A percentile compares a stretch with the other conserved stretches of the same genome.
These are phyloP conservation scores for Cerrena zonata DNA, from an alignment of 1,284 basidiomycete genomes.

Conservation along the genomic window DNA sequence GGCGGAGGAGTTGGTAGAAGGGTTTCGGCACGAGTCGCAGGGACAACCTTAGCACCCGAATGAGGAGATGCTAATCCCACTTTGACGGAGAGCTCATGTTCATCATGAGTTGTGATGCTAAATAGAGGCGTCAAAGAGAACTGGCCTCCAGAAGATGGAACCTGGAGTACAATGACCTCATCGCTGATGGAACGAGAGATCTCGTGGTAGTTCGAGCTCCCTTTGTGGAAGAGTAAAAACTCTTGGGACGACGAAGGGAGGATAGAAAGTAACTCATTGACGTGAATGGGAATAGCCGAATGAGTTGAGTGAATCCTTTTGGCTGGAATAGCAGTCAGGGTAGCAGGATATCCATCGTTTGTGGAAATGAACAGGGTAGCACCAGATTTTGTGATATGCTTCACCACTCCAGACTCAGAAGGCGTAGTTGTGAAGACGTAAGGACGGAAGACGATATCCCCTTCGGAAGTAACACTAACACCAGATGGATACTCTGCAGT, in stretches of 20 bases:
- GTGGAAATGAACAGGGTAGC: constrained; percentile 3
- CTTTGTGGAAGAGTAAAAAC: constrained; percentile 13
- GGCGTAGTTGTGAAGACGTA: neutral
- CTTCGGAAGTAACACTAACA: constrained; percentile 9
- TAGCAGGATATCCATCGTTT: constrained; percentile 2
- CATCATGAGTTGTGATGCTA: neutral
- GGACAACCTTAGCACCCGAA: constrained; percentile 9
- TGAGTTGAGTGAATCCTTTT: neutral
- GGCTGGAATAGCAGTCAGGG: constrained; percentile 9
- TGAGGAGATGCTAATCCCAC: constrained; percentile 12
- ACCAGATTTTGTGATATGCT: neutral
- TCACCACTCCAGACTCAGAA: neutral
- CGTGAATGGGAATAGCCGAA: neutral
- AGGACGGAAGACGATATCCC: constrained; percentile 3
- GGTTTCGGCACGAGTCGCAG: constrained; percentile 1
- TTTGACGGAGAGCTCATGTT: constrained; percentile 1
- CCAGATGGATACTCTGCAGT: constrained; percentile 1
- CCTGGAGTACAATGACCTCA: constrained; percentile 9
- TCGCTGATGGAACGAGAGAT: constrained; percentile 13
- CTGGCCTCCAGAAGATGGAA: constrained; percentile 13
- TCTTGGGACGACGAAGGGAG: constrained; percentile 4
- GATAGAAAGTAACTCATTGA: neutral
- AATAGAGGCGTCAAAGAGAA: constrained; percentile 15
- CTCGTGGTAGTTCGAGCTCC: constrained; percentile 11
- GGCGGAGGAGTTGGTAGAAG: constrained; percentile 15